Conservation (phyloP, 169 alveolate species). For the Plasmodium inui region DNA sequence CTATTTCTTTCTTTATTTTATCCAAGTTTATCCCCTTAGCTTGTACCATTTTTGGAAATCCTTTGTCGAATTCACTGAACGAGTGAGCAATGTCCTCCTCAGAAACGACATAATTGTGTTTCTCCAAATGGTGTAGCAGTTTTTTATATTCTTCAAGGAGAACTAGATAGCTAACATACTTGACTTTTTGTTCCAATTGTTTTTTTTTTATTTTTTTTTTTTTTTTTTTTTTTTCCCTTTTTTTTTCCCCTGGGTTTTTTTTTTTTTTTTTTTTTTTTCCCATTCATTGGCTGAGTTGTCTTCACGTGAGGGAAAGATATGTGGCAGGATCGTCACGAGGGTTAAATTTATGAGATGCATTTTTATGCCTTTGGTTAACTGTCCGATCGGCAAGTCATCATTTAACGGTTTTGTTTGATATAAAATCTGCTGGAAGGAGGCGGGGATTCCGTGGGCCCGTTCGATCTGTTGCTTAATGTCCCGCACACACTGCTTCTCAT, state of each 20-base stretch:
- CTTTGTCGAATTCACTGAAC: conserved; percentile 17
- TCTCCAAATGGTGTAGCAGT: conserved; percentile 18
- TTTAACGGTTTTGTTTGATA: conserved; percentile 25
- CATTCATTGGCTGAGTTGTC: neutral
- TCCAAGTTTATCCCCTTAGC: conserved; percentile 41
- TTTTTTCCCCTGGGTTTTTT: conserved; percentile 16
- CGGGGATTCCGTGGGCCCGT: conserved; percentile 49
- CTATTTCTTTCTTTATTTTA: conserved; percentile 56
- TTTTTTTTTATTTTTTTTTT: conserved; percentile 12
- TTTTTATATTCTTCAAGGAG: conserved; percentile 54
- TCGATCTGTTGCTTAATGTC: conserved; percentile 47
- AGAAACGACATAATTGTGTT: conserved; percentile 16
- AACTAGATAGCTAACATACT: conserved; percentile 28
- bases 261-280: conserved; percentile 26
- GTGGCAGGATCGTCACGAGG: conserved; percentile 46
- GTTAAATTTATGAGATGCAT: conserved; percentile 40
- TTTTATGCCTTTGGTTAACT: conserved; percentile 33
- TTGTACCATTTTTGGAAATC: conserved; percentile 24
- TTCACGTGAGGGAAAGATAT: conserved; percentile 28
- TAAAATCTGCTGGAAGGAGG: conserved; percentile 30
- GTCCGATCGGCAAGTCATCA: conserved; percentile 15
- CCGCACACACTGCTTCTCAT: conserved; percentile 17
- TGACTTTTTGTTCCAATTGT: conserved; percentile 21
- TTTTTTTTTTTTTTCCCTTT: conserved; percentile 11
- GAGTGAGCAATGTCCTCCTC: conserved; percentile 34